Evolutionary conservation across 2,329 filamentous ascomycete genomes (phyloP), one percentile per base, ranked within the genome.

Genomic region (Orbilia quercus): DNA sequence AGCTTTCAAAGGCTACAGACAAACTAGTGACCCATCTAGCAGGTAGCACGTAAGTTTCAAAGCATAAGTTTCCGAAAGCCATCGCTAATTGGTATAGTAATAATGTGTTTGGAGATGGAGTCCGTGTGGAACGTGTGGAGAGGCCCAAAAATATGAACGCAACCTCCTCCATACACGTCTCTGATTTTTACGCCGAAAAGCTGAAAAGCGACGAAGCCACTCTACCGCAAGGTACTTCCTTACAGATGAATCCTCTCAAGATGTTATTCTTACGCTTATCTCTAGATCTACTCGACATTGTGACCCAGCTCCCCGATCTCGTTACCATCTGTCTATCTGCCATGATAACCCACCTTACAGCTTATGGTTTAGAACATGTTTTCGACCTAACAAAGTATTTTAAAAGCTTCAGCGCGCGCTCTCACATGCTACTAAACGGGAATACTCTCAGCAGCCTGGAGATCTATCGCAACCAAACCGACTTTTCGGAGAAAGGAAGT

Each of bases 321-420:
- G 91, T 96, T 38, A 96, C 90, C 0, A 88, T 96, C 42, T 99
- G 95, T 80, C 85, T 99, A 12, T 97, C 95, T 2, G 91, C 93
- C 9, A 97, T 99, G 93, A 98, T 99, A 77, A 91, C 86, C 0
- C 93, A 99, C 78, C 84, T 99, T 77, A 89, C 88, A 16, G 93
- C 96, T 76, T 99, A 97, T 79, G 92, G 92, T 0, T 84, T 99
- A 18, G 90, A 98, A 80, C 92, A 98, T 82, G 91, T 99, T 59
- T 96, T 99, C 77, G 90, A 96, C 78, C 83, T 99, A 45, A 98
- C 95, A 1, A 96, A 96, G 78, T 96, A 98, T 82, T 99, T 99
- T 79, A 90, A 96, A 77, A 92, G 92, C 1, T 99, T 99, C 82
- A 96, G 91, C 77, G 91, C 93, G 6, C 85, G 93, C 38, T 93